A percentile compares a stretch with the other conserved stretches of the same genome.
Conservation (phyloP, 2,329 filamentous ascomycete species). For the Xylaria sp. region DNA sequence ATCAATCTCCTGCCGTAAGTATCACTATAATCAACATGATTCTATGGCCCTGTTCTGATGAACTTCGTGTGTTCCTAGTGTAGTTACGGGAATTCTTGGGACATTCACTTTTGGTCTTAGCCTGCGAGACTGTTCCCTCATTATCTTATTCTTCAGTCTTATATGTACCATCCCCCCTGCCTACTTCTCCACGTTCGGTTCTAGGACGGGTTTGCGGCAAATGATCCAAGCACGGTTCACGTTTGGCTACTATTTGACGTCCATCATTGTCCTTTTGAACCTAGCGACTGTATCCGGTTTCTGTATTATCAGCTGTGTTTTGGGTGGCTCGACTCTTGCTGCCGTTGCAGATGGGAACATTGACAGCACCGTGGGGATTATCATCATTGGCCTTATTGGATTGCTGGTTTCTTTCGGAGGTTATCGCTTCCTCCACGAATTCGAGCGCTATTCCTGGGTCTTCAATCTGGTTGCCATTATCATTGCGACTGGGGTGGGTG, state of each 20-base stretch:
- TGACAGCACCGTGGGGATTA: conserved; percentile 62
- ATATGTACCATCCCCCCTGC: conserved; percentile 59
- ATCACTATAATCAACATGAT: not conserved
- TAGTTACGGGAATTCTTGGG: conserved; percentile 67
- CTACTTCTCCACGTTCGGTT: conserved; percentile 63
- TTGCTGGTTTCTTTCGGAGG: conserved; percentile 68
- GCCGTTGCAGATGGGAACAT: conserved; percentile 57
- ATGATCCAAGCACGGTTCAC: conserved; percentile 69
- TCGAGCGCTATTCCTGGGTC: conserved; percentile 64
- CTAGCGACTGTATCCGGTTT: conserved; percentile 68
- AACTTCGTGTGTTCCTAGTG: conserved; percentile 31
- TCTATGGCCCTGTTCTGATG: not conserved
- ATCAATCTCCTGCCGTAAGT: conserved; percentile 40
- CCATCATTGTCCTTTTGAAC: conserved; percentile 66
- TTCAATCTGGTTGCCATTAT: conserved; percentile 60
- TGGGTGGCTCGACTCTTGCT: conserved; percentile 64
- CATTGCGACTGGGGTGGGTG: conserved; percentile 43
- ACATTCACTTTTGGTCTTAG: conserved; percentile 60
- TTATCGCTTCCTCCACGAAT: conserved; percentile 61
- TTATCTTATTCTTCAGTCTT: conserved; percentile 68
- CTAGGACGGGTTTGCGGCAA: conserved; percentile 68
- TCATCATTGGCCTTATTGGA: conserved; percentile 62
- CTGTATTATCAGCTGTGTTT: conserved; percentile 64
- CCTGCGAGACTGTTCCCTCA: conserved; percentile 61
- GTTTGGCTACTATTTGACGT: conserved; percentile 65